Evolutionary conservation across 805 yeast genomes (phyloP).

Genomic region (Metschnikowia lochheadii): DNA sequence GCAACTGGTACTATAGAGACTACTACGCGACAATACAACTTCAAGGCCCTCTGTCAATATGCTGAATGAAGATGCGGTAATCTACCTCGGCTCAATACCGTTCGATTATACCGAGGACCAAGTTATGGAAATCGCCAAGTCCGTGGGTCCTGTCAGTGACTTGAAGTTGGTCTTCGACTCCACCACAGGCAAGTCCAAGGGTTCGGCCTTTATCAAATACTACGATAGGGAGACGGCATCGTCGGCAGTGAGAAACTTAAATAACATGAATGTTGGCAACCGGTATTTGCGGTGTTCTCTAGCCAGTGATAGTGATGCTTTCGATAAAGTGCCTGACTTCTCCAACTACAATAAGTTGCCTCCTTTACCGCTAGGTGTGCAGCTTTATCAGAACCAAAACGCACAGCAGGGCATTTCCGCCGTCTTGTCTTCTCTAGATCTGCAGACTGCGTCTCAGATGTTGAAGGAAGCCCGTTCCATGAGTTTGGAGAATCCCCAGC

Average conservation of each 20-base stretch:
- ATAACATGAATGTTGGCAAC: conserved; percentile 70
- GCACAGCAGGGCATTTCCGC: conserved; percentile 37
- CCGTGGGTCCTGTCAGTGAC: conserved; percentile 83
- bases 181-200: conserved; percentile 85
- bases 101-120: conserved; percentile 93
- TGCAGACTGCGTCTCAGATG: conserved; percentile 43
- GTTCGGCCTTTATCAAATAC: conserved; percentile 84
- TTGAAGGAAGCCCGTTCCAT: conserved; percentile 31
- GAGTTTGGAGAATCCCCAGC: conserved; percentile 45
- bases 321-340: conserved; percentile 17
- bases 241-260: conserved; percentile 84
- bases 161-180: conserved; percentile 79
- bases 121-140: conserved; percentile 74
- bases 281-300: conserved; percentile 72
- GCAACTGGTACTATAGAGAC: no score
- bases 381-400: conserved; percentile 37
- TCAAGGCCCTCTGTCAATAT: background rate
- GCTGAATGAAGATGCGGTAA: conserved; percentile 22
- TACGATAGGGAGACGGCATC: conserved; percentile 81
- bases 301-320: conserved; percentile 44
- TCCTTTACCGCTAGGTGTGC: conserved; percentile 39
- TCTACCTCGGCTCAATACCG: conserved; percentile 84
- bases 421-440: conserved; percentile 46
- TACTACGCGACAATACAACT: no score
- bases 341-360: conserved; percentile 29